Evolutionary conservation across 768 basidiomycete species (phyloP), one percentile per base, ranked within the genome.

Genomic region (Multifurca ochricompacta): DNA sequence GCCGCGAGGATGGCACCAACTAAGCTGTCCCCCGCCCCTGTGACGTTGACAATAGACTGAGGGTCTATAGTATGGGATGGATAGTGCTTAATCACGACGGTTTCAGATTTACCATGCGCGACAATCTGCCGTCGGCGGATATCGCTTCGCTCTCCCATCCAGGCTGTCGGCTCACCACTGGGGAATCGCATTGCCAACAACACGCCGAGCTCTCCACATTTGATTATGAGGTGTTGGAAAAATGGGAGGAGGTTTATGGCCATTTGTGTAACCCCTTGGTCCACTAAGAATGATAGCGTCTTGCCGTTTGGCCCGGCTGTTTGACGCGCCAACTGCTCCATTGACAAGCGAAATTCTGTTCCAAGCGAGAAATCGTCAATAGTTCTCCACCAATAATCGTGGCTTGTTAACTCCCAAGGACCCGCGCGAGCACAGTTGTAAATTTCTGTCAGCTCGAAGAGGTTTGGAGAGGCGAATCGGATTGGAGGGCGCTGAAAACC

Each of bases 21-120:
- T 23, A 96, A 78, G 3, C 89, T 85, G 69, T 97, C 94, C 0
- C 94, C 94, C 1, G 90, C 93, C 1, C 95, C 95, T 0, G 94
- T 97, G 8, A 91, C 89, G 60, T 85, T 93, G 19, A 84, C 69
- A 9, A 73, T 62, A 23, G 66, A 62, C 14, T 66, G 65, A 5
- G 59, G 31, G 4, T 63, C 44, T 6, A 80, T 61, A 3, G 56
- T 63, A 9, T 78, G 69, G 14, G 89, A 74, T 10, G 88, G 80
- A 66, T 86, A 91, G 65, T 93, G 87, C 37, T 82, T 81, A 28
- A 94, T 43, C 6, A 88, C 75, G 7, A 91, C 64, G 4, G 77
- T 68, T 14, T 72, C 71, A 3, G 65, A 66, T 21, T 69, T 68
- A 7, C 78, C 79, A 25, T 70, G 76, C 19, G 74, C 75, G 14